Conservation (phyloP, 2,329 filamentous ascomycete genomes). For the Didymella lethalis region DNA sequence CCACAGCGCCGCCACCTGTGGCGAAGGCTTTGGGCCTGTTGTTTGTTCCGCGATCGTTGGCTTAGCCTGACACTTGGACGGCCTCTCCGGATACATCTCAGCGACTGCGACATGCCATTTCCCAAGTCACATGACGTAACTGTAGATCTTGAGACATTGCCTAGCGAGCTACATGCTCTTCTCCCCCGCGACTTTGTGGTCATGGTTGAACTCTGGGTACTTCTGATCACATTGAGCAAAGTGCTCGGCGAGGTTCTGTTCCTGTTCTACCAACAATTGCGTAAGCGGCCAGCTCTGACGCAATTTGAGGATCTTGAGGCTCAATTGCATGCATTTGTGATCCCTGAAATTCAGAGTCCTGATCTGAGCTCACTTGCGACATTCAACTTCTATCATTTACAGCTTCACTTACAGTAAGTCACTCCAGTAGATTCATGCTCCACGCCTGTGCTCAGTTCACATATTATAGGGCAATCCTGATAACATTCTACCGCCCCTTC, state of each 20-base stretch:
- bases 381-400: conserved; percentile 11
- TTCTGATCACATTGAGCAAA: conserved; percentile 4
- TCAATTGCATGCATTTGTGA: not conserved
- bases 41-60: conserved; percentile 18
- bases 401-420: conserved; percentile 16
- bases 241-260: conserved; percentile 8
- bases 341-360: not conserved
- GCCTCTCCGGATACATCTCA: conserved; percentile 9
- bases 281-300: not conserved
- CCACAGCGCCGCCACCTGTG: conserved; percentile 8
- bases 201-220: conserved; percentile 7
- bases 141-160: not conserved
- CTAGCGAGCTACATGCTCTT: not conserved
- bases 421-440: not conserved
- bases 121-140: conserved; percentile 3
- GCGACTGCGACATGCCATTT: conserved; percentile 17
- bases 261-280: conserved; percentile 9
- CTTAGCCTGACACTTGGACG: conserved; percentile 15
- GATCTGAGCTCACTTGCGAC: not conserved
- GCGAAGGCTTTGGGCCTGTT: conserved; percentile 15
- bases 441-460: not conserved
- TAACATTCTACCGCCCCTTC: conserved; percentile 18
- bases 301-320: conserved; percentile 6
- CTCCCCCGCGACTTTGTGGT: not conserved
- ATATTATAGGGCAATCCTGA: conserved; percentile 5